phyloP scores from a whole-genome alignment of 2,329 filamentous ascomycete species.

The Aspergillus luchuensis region DNA sequence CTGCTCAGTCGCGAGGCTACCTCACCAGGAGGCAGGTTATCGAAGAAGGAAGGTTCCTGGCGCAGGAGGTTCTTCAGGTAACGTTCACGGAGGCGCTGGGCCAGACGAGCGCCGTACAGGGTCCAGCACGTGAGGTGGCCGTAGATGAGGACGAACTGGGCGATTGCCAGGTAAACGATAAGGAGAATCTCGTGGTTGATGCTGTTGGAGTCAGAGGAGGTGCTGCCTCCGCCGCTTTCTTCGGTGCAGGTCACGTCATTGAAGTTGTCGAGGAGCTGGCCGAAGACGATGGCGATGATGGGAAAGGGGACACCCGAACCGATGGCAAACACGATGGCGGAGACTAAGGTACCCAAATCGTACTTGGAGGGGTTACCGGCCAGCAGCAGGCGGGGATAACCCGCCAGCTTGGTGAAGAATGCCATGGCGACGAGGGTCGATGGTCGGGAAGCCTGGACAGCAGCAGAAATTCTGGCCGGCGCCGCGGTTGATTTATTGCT shows the following conservation, averaged over 20 bases:
- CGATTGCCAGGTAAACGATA: constrained; percentile 66
- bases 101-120: constrained; percentile 64
- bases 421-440: constrained; percentile 26
- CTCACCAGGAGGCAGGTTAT: constrained; percentile 63
- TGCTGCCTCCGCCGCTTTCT: constrained; percentile 13
- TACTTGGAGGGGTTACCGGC: constrained; percentile 39
- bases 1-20: constrained; percentile 64
- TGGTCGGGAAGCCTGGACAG: background rate
- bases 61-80: constrained; percentile 62
- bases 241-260: constrained; percentile 35
- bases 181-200: constrained; percentile 59
- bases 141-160: constrained; percentile 66
- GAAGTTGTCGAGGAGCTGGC: constrained; percentile 44
- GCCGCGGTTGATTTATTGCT: background rate
- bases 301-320: constrained; percentile 46
- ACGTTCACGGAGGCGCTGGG: constrained; percentile 62
- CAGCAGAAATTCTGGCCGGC: background rate
- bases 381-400: constrained; percentile 40
- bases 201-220: constrained; percentile 21
- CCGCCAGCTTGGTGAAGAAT: constrained; percentile 34
- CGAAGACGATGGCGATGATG: constrained; percentile 44
- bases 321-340: constrained; percentile 33
- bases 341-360: constrained; percentile 32
- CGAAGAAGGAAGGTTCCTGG: constrained; percentile 66
- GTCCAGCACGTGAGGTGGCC: constrained; percentile 65